Conservation (phyloP, 805 yeast genomes). For the Zygosaccharomyces bailii region DNA sequence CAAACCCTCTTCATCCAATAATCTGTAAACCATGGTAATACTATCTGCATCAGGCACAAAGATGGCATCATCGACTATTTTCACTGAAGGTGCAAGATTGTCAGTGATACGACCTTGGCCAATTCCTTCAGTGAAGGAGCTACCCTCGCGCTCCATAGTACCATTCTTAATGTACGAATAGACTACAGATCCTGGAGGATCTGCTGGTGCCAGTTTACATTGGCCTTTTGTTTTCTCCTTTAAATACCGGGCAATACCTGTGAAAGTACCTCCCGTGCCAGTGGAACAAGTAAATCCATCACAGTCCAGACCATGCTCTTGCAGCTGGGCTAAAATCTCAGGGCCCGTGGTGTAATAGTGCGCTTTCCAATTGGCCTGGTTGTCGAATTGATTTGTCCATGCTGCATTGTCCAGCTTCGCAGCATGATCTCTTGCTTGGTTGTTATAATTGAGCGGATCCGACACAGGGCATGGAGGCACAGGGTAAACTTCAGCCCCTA, state of each 20-base stretch:
- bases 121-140: slow-evolving; percentile 92
- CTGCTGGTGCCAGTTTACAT: slow-evolving; percentile 70
- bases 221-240: slow-evolving; percentile 62
- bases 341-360: slow-evolving; percentile 91
- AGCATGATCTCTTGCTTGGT: slow-evolving; percentile 83
- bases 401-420: slow-evolving; percentile 72
- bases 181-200: slow-evolving; percentile 89
- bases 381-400: slow-evolving; percentile 93
- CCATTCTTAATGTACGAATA: slow-evolving; percentile 72
- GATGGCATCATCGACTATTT: slow-evolving; percentile 73
- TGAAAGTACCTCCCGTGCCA: slow-evolving; percentile 91
- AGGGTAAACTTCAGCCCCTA: slow-evolving; percentile 85
- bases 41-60: slow-evolving; percentile 75
- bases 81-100: slow-evolving; percentile 71
- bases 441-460: slow-evolving; percentile 82
- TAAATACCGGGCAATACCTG: slow-evolving; percentile 78
- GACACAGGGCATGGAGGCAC: slow-evolving; percentile 84
- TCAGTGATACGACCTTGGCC: slow-evolving; percentile 93
- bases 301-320: slow-evolving; percentile 51
- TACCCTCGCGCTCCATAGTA: slow-evolving; percentile 72
- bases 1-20: slow-evolving; percentile 86
- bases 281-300: slow-evolving; percentile 88
- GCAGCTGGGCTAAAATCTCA: slow-evolving; percentile 81
- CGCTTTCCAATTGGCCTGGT: slow-evolving; percentile 81
- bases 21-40: slow-evolving; percentile 76